Evolutionary conservation across 352 stramenopile species (phyloP), one percentile per base, ranked within the genome.

Genomic region (Halophytophthora batemanensis): DNA sequence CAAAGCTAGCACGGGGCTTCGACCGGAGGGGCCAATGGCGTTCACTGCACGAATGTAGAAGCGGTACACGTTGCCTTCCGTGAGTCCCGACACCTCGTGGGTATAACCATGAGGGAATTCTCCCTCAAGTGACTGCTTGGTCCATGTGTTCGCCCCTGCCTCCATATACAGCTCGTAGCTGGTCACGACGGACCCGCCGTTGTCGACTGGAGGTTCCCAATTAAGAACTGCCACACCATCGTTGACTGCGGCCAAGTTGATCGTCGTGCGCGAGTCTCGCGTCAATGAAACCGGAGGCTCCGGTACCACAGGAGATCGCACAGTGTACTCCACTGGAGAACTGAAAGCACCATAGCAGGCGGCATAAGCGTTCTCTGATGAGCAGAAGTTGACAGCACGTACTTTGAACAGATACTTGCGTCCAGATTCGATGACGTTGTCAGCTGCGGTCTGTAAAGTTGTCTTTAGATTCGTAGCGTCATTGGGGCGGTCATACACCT

Each of bases 401-500:
- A 97, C 91, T 60, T 96, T 90, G 61, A 98, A 98, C 19, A 78
- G 64, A 66, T 98, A 99, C 49, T 94, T 83, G 33, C 84, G 86
- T 2, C 90, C 90, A 1, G 82, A 87, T 41, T 98, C 90, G 33
- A 99, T 81, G 40, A 86, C 78, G 36, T 94, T 87, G 56, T 97
- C 89, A 2, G 69, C 81, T 7, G 59, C 67, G 2, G 83, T 96
- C 21, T 66, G 64, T 6, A 98, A 55, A 15, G 80, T 95, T 2
- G 85, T 95, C 28, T 74, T 62, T 12, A 72, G 48, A 0, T 82
- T 85, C 48, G 57, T 33, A 2, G 82, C 71, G 36, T 96, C 80
- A 34, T 96, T 96, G 1, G 84, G 84, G 3, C 95, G 96, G 57
- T 98, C 93, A 59, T 98, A 98, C 18, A 98, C 87, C 49, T 98